These are phyloP conservation scores for Camellia oleifera DNA, from an alignment of 179 eudicot genomes.

Conservation along the genomic window DNA sequence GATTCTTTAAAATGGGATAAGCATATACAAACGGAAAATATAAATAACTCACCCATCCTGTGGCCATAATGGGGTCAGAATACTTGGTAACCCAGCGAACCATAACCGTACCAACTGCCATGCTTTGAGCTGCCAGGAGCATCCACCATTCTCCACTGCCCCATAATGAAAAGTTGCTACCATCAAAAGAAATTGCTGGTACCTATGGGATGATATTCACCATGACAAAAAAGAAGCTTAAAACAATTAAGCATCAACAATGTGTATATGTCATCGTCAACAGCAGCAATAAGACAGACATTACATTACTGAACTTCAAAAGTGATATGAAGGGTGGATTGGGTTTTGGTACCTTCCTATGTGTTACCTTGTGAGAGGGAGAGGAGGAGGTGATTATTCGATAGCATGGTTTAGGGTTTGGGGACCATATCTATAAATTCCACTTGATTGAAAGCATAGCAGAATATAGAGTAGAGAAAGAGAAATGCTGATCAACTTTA, in stretches of 20 bases:
- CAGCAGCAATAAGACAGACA: no score
- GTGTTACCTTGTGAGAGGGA: no score
- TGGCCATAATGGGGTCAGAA: conserved; percentile 96
- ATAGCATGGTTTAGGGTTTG: no score
- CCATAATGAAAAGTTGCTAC: conserved; percentile 73
- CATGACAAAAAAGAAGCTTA: not conserved
- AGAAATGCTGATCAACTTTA: no score
- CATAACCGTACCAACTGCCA: conserved; percentile 98
- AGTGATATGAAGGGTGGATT: no score
- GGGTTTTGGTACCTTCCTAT: no score
- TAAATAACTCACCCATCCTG: conserved; percentile 76
- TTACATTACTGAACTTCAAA: no score
- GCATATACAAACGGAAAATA: not conserved
- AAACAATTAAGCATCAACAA: not conserved
- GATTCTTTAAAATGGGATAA: not conserved
- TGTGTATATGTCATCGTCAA: not conserved
- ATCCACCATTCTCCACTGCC: conserved; percentile 99
- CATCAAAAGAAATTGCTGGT: conserved; percentile 60
- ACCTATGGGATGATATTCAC: conserved; percentile 43
- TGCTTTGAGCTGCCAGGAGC: conserved; percentile 99
- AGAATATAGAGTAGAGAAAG: no score
- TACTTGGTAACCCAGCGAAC: conserved; percentile 98
- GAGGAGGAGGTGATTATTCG: no score
- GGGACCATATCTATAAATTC: no score
- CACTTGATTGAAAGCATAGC: no score